phyloP scores from a whole-genome alignment of 768 basidiomycete species.

The Leccinum olivaceopallidum region DNA sequence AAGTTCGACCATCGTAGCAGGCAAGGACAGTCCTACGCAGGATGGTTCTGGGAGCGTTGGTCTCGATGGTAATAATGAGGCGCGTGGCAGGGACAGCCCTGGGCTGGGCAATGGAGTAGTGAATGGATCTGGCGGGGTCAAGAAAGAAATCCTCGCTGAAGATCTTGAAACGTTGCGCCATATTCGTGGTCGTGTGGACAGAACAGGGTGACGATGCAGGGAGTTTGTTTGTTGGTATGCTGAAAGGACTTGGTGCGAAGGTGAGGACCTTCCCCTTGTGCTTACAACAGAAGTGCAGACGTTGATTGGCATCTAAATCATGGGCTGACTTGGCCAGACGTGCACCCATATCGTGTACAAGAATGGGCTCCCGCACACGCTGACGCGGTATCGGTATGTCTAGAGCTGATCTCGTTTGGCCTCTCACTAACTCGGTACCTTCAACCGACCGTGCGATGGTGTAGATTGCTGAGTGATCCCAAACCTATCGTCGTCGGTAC shows the following conservation, averaged over 20 bases:
- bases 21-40: too few species aligned
- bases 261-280: slow-evolving; percentile 40
- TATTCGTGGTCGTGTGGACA: slow-evolving; percentile 82
- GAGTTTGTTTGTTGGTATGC: slow-evolving; percentile 79
- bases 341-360: slow-evolving; percentile 85
- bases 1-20: too few species aligned
- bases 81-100: too few species aligned
- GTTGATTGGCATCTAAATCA: slow-evolving; percentile 42
- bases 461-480: too few species aligned
- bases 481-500: too few species aligned
- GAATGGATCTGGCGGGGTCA: slow-evolving; percentile 27
- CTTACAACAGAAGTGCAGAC: neutral
- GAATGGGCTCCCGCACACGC: slow-evolving; percentile 35
- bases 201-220: slow-evolving; percentile 81
- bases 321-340: slow-evolving; percentile 59
- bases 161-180: slow-evolving; percentile 69
- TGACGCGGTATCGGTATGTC: too few species aligned
- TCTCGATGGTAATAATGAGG: too few species aligned
- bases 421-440: too few species aligned
- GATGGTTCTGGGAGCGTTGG: too few species aligned
- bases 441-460: too few species aligned
- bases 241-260: slow-evolving; percentile 76
- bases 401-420: too few species aligned
- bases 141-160: slow-evolving; percentile 37
- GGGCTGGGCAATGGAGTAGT: slow-evolving; percentile 15